Evolutionary conservation across 306 rosid species (phyloP), one percentile per base, ranked within the genome.

Genomic region (Vachellia collinsii): DNA sequence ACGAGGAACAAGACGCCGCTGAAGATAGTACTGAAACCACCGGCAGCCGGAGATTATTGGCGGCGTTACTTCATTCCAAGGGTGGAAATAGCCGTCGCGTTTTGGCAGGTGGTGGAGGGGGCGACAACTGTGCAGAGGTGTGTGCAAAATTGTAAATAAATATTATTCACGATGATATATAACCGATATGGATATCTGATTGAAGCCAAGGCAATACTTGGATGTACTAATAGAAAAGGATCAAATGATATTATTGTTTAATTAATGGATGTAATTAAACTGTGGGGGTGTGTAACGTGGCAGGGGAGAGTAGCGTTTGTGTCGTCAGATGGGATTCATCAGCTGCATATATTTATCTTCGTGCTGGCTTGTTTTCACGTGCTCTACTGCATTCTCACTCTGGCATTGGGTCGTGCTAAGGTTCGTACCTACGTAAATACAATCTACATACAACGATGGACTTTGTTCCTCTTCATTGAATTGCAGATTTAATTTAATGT

Each of bases 331-430:
- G 97, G 93, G 46, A 91, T 93, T 76, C 97, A 93, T 85, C 98
- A 94, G 75, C 90, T 94, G 13, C 98, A 94, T 75, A 92, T 88
- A 74, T 94, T 94, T 54, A 94, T 94, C 75, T 94, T 94, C 73
- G 94, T 85, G 41, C 70, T 94, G 79, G 97, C 97, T 46, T 66
- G 88, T 74, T 94, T 82, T 63, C 98, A 94, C 48, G 87, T 92
- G 7, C 86, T 92, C 38, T 89, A 88, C 74, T 92, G 98, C 87
- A 50, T 90, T 23, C 86, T 91, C 69, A 94, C 97, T 46, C 77
- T 91, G 79, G 94, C 82, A 79, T 77, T 94, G 14, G 94, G 95
- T 5, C 82, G 89, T 79, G 90, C 89, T 63, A 94, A 94, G 97
- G 98, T 90, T 76, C n/a, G n/a, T 69, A 8, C 14, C 4, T 19